A percentile compares a stretch with the other conserved stretches of the same genome.
These are phyloP conservation scores for Kernera saxatilis DNA, from an alignment of 345 rosid species.

Conservation along the genomic window DNA sequence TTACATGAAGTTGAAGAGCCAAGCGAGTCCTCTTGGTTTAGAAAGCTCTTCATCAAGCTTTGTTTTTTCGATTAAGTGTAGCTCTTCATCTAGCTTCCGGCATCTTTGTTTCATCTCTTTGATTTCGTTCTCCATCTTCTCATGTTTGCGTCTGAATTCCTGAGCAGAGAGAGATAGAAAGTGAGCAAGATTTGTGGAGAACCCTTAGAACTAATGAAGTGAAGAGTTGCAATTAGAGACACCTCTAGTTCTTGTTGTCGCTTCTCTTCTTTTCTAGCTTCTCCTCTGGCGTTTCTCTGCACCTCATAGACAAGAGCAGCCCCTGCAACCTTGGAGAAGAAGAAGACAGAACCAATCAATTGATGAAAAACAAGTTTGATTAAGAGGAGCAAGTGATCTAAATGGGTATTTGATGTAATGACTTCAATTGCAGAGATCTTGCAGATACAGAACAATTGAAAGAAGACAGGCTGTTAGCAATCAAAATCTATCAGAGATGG, in stretches of 20 bases:
- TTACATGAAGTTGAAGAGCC: constrained; percentile 12
- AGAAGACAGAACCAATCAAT: neutral
- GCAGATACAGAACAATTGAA: neutral
- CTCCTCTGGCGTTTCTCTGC: constrained; percentile 76
- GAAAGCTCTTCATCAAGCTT: neutral
- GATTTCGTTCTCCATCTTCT: constrained; percentile 16
- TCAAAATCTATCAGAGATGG: neutral
- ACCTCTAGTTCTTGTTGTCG: constrained; percentile 58
- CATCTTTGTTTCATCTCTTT: constrained; percentile 5
- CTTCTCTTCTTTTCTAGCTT: constrained; percentile 74
- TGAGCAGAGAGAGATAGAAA: neutral
- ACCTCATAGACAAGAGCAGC: constrained; percentile 69
- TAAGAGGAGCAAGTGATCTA: neutral
- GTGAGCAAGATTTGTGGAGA: neutral
- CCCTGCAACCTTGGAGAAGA: constrained; percentile 55
- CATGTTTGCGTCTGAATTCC: constrained; percentile 14
- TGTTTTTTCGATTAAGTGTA: constrained; percentile 14
- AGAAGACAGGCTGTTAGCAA: no score
- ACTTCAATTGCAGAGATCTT: neutral
- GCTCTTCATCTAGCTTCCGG: neutral
- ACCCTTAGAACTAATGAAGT: neutral
- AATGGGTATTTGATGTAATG: neutral
- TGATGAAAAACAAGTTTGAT: neutral
- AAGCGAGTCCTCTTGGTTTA: constrained; percentile 18
- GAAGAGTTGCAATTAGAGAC: neutral